A percentile compares a stretch with the other conserved stretches of the same genome.
Evolutionary conservation across 208 protist species (phyloP).

Genomic region (Acanthamoeba castellanii): DNA sequence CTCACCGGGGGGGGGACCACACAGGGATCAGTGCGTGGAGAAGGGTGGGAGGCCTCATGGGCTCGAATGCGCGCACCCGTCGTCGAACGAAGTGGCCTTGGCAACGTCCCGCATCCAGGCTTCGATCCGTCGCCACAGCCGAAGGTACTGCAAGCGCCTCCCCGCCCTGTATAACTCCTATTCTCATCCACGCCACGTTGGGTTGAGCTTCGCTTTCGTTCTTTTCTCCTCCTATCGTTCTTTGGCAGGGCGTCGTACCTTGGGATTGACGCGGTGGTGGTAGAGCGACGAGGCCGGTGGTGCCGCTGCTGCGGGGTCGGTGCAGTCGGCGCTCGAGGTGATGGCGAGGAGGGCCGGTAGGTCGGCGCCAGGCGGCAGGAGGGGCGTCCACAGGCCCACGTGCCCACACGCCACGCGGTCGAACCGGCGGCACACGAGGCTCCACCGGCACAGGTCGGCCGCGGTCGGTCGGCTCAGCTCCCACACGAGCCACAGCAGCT

Average conservation of each 20-base stretch:
- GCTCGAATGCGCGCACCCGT: background rate
- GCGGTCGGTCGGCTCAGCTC: background rate
- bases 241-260: background rate
- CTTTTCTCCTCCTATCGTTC: background rate
- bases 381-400: background rate
- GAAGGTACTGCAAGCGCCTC: background rate
- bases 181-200: background rate
- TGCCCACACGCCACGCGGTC: constrained; percentile 30
- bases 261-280: background rate
- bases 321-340: background rate
- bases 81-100: background rate
- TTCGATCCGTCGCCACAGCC: background rate
- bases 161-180: constrained; percentile 28
- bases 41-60: background rate
- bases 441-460: background rate
- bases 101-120: background rate
- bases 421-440: constrained; percentile 43
- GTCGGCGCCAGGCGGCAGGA: background rate
- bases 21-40: background rate
- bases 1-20: background rate
- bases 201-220: too few relatives aligned
- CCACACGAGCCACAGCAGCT: constrained; percentile 48
- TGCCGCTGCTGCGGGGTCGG: background rate
- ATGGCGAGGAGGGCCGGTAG: background rate
- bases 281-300: background rate